phyloP scores from a whole-genome alignment of 805 yeast species.

The Teunomyces cretensis region DNA sequence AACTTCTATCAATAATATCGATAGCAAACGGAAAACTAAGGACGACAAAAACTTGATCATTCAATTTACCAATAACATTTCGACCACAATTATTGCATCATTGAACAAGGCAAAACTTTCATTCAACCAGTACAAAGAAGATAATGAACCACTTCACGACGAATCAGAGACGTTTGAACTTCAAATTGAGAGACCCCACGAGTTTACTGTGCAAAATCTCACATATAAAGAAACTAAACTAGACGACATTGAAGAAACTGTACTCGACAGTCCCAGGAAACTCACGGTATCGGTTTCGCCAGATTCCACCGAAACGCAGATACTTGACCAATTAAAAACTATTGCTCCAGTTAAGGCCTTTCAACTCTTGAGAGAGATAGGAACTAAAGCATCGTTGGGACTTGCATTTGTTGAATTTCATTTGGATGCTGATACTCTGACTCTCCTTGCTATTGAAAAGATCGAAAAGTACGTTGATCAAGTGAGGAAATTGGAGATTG shows the following conservation, averaged over 20 bases:
- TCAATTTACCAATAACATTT: conserved; percentile 48
- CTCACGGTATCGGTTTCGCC: conserved; percentile 49
- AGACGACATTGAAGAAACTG: conserved; percentile 25
- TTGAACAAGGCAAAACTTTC: conserved; percentile 35
- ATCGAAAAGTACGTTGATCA: conserved; percentile 14
- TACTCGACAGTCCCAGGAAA: conserved; percentile 47
- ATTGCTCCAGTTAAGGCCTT: conserved; percentile 43
- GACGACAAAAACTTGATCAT: conserved; percentile 44
- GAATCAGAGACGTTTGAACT: conserved; percentile 13
- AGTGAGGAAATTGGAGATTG: conserved; percentile 12
- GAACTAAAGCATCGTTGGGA: conserved; percentile 54
- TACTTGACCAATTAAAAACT: conserved; percentile 41
- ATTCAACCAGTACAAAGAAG: conserved; percentile 27
- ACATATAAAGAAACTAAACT: conserved; percentile 12
- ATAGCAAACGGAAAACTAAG: conserved; percentile 32
- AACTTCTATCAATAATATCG: conserved; percentile 30
- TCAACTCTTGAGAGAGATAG: conserved; percentile 45
- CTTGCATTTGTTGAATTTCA: conserved; percentile 53
- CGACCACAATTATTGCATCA: conserved; percentile 55
- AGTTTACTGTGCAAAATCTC: conserved; percentile 32
- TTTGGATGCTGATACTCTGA: conserved; percentile 13
- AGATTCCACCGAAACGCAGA: conserved; percentile 41
- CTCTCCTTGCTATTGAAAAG: conserved; percentile 11
- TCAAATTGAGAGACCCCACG: conserved; percentile 32
- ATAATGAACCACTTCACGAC: conserved; percentile 9